These are phyloP conservation scores for Forsythia suspensa DNA, from an alignment of 257 asterid genomes.

Conservation along the genomic window DNA sequence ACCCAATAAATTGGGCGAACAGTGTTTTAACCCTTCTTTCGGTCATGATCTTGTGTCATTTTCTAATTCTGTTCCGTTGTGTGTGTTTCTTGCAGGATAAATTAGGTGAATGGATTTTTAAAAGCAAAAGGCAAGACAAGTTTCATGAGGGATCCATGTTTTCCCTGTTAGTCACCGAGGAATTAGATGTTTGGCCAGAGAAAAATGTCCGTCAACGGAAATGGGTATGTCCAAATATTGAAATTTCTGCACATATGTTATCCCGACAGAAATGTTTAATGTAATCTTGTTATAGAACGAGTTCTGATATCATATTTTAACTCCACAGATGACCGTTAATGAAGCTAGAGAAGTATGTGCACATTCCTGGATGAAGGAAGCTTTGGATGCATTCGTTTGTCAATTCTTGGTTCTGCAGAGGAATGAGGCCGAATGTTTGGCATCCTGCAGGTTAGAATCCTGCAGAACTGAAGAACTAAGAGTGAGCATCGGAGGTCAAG, in stretches of 20 bases:
- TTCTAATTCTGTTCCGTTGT: background rate
- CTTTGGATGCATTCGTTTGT: slow-evolving; percentile 58
- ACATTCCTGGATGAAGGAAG: slow-evolving; percentile 90
- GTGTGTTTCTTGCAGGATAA: slow-evolving; percentile 43
- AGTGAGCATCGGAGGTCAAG: slow-evolving; percentile 33
- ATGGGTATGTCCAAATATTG: slow-evolving; percentile 61
- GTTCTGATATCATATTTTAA: slow-evolving; percentile 24
- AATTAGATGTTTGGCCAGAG: slow-evolving; percentile 90
- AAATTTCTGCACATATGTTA: background rate
- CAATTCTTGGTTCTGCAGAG: slow-evolving; percentile 28
- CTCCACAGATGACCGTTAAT: slow-evolving; percentile 58
- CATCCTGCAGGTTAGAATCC: slow-evolving; percentile 21
- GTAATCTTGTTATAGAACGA: background rate
- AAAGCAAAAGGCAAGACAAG: slow-evolving; percentile 90
- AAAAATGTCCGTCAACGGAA: slow-evolving; percentile 67
- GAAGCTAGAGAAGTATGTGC: slow-evolving; percentile 76
- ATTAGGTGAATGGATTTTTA: slow-evolving; percentile 83
- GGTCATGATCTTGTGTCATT: slow-evolving; percentile 4
- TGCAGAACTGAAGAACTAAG: slow-evolving; percentile 45
- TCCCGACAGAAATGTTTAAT: background rate
- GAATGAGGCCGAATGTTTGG: slow-evolving; percentile 34
- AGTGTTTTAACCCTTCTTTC: background rate
- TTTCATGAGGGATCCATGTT: slow-evolving; percentile 86
- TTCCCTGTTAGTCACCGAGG: slow-evolving; percentile 73
- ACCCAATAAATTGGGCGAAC: no score